phyloP scores from a whole-genome alignment of 768 basidiomycete species.

The Boletellus emodensis region DNA sequence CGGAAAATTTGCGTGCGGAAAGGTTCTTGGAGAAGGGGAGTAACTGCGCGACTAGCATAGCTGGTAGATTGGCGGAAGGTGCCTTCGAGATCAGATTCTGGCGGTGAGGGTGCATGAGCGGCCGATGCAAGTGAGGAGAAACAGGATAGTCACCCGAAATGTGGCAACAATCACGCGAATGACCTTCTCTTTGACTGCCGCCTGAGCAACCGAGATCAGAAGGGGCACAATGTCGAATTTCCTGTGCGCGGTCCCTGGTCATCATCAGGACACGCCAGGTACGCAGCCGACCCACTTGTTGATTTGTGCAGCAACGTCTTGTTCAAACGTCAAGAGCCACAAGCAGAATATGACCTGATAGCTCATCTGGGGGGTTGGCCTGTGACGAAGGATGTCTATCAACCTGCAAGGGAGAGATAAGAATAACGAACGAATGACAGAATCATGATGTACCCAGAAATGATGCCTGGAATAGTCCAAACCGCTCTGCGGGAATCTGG shows the following conservation, averaged over 20 bases:
- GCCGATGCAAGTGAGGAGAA: background rate
- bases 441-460: slow-evolving; percentile 50
- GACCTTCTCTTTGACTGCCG: slow-evolving; percentile 95
- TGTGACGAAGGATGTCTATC: slow-evolving; percentile 76
- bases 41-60: slow-evolving; percentile 86
- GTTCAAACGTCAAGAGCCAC: slow-evolving; percentile 93
- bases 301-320: slow-evolving; percentile 77
- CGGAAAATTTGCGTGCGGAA: slow-evolving; percentile 81
- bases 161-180: slow-evolving; percentile 90
- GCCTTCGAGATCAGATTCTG: slow-evolving; percentile 91
- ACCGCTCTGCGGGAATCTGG: slow-evolving; percentile 75
- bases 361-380: slow-evolving; percentile 87
- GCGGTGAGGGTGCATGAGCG: background rate
- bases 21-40: slow-evolving; percentile 86
- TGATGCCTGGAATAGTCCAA: slow-evolving; percentile 70
- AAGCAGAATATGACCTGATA: slow-evolving; percentile 92
- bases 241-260: slow-evolving; percentile 39
- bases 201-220: slow-evolving; percentile 78
- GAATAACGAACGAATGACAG: background rate
- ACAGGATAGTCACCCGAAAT: slow-evolving; percentile 56
- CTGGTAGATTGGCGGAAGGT: slow-evolving; percentile 81
- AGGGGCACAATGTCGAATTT: slow-evolving; percentile 87
- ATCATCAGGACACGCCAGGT: slow-evolving; percentile 1
- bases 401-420: slow-evolving; percentile 45
- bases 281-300: slow-evolving; percentile 59